Evolutionary conservation across 257 asterid genomes (phyloP).

Genomic region (Fraxinus cuspidata): DNA sequence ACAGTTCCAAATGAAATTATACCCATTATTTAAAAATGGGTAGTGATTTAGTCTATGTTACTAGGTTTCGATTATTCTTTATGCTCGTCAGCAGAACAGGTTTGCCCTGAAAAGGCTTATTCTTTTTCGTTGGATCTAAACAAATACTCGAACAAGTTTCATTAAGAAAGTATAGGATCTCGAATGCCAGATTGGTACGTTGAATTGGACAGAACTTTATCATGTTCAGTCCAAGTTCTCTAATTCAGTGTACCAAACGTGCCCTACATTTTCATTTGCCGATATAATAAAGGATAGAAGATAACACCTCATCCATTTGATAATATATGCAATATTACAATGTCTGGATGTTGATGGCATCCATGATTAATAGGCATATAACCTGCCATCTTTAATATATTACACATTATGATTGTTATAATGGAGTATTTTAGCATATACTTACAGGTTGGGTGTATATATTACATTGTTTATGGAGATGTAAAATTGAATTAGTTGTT

Average conservation of each 20-base stretch:
- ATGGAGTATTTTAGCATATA: not conserved
- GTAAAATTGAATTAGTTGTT: not conserved
- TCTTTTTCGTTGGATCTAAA: not conserved
- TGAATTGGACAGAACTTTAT: too few relatives aligned
- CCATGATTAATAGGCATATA: not conserved
- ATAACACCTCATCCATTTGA: not conserved
- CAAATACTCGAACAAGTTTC: too few relatives aligned
- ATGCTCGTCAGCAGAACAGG: not conserved
- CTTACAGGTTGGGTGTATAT: not conserved
- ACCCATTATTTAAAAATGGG: too few relatives aligned
- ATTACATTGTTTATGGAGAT: not conserved
- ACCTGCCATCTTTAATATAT: not conserved
- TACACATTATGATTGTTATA: not conserved
- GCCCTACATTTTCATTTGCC: not conserved
- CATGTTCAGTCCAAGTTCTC: too few relatives aligned
- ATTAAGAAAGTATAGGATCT: too few relatives aligned
- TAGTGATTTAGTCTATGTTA: not conserved
- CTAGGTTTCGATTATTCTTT: not conserved
- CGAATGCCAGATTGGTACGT: too few relatives aligned
- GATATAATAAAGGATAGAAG: not conserved
- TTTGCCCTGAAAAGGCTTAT: not conserved
- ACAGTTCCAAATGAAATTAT: slow-evolving; percentile 14
- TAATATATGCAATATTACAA: not conserved
- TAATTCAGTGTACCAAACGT: not conserved
- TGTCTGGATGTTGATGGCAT: not conserved